Conservation (phyloP, 2,329 filamentous ascomycete species). For the Hirsutella minnesotensis region DNA sequence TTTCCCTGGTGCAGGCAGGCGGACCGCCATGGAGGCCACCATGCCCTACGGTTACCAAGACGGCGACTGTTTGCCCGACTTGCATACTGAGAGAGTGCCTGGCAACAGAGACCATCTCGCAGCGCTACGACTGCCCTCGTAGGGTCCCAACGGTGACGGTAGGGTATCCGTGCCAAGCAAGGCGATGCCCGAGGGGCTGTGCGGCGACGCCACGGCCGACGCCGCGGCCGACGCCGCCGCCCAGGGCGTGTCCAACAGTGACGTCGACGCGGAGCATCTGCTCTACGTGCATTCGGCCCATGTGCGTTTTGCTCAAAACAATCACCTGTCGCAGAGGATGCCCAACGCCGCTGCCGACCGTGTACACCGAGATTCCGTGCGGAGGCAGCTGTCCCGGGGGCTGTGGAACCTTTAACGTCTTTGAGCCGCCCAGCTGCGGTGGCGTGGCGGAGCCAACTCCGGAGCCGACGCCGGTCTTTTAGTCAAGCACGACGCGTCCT, state of each 20-base stretch:
- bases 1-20: not conserved
- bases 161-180: not conserved
- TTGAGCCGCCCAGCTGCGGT: conserved; percentile 8
- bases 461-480: not conserved
- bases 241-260: conserved; percentile 19
- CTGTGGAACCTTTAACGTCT: conserved; percentile 18
- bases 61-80: not conserved
- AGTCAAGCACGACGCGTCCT: too few species aligned
- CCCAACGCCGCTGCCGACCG: conserved; percentile 16
- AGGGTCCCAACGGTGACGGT: not conserved
- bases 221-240: not conserved
- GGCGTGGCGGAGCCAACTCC: not conserved
- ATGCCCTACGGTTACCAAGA: not conserved
- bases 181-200: not conserved
- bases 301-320: conserved; percentile 18
- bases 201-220: not conserved
- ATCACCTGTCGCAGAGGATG: conserved; percentile 21
- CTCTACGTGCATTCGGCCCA: conserved; percentile 18
- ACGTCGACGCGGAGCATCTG: conserved; percentile 18
- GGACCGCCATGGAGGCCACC: not conserved
- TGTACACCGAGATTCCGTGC: conserved; percentile 16
- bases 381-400: conserved; percentile 9
- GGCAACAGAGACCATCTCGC: not conserved
- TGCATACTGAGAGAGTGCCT: not conserved
- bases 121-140: not conserved